A percentile compares a stretch with the other conserved stretches of the same genome.
phyloP scores from a whole-genome alignment of 2,329 filamentous ascomycete genomes.

The Botryosphaeria agaves region DNA sequence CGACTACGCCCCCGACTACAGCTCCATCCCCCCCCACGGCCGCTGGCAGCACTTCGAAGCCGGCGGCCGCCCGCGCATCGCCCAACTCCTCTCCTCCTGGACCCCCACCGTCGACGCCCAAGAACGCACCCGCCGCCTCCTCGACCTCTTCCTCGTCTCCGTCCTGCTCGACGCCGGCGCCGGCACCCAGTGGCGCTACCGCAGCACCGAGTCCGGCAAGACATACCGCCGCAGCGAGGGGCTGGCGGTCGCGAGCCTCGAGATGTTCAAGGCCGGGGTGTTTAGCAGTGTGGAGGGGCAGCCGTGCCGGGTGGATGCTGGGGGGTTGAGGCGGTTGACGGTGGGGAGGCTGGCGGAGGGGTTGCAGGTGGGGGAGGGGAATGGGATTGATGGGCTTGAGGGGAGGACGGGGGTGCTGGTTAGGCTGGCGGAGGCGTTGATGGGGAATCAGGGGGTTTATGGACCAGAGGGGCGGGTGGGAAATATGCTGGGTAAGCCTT shows the following conservation, averaged over 20 bases:
- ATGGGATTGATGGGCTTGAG: slow-evolving; percentile 70
- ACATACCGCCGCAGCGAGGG: slow-evolving; percentile 76
- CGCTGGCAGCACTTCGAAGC: slow-evolving; percentile 72
- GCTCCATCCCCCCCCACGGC: slow-evolving; percentile 68
- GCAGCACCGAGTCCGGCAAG: slow-evolving; percentile 73
- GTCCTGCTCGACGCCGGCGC: slow-evolving; percentile 78
- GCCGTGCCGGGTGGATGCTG: slow-evolving; percentile 78
- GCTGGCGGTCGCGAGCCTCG: slow-evolving; percentile 57
- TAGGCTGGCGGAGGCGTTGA: slow-evolving; percentile 56
- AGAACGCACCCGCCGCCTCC: slow-evolving; percentile 56
- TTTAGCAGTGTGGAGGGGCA: slow-evolving; percentile 73
- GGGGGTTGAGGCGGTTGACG: slow-evolving; percentile 57
- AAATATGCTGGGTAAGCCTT: slow-evolving; percentile 67
- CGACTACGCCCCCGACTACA: slow-evolving; percentile 52
- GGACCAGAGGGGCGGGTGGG: slow-evolving; percentile 71
- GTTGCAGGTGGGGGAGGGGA: slow-evolving; percentile 66
- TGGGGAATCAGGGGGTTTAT: slow-evolving; percentile 65
- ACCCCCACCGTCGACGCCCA: slow-evolving; percentile 49
- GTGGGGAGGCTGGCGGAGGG: slow-evolving; percentile 60
- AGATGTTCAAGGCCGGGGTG: slow-evolving; percentile 86
- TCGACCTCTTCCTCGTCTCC: slow-evolving; percentile 66
- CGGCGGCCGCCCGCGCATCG: slow-evolving; percentile 58
- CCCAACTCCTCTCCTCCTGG: slow-evolving; percentile 54
- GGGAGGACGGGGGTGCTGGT: slow-evolving; percentile 68
- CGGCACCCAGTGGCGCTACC: slow-evolving; percentile 82